Evolutionary conservation across 208 protist genomes (phyloP).

Genomic region (Acanthamoeba divionensis): DNA sequence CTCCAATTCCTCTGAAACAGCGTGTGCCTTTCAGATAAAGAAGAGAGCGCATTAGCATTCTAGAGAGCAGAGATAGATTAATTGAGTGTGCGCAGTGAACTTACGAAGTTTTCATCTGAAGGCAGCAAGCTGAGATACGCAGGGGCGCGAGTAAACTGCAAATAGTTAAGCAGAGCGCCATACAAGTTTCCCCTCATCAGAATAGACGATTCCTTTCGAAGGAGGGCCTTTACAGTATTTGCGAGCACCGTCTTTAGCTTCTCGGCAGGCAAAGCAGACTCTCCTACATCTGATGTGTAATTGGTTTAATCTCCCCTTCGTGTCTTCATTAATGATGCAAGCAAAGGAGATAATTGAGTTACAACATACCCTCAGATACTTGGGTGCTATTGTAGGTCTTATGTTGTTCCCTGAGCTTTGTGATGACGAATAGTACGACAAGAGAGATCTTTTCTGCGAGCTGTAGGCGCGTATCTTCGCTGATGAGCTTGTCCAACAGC

Average conservation of each 20-base stretch:
- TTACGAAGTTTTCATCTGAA: not conserved
- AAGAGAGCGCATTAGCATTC: not conserved
- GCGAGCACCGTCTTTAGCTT: not conserved
- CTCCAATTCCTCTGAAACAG: not conserved
- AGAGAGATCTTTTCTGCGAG: constrained; percentile 44
- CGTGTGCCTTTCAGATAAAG: not conserved
- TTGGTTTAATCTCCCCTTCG: too few relatives aligned
- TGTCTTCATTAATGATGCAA: not conserved
- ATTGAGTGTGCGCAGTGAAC: not conserved
- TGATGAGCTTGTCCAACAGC: not conserved
- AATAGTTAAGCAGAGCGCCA: constrained; percentile 45
- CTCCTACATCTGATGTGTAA: too few relatives aligned
- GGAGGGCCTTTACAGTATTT: not conserved
- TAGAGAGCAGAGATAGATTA: not conserved
- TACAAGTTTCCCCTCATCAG: constrained; percentile 19
- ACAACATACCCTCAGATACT: constrained; percentile 10
- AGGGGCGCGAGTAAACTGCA: constrained; percentile 26
- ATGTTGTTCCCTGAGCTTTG: constrained; percentile 43
- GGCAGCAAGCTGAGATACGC: not conserved
- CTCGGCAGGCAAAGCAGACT: not conserved
- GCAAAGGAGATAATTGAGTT: too few relatives aligned
- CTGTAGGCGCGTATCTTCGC: not conserved
- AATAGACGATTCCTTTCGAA: not conserved
- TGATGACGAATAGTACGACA: constrained; percentile 17
- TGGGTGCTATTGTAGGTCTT: not conserved